Evolutionary conservation across 1,284 basidiomycete genomes (phyloP).

Genomic region (Boletellus deceptivus): DNA sequence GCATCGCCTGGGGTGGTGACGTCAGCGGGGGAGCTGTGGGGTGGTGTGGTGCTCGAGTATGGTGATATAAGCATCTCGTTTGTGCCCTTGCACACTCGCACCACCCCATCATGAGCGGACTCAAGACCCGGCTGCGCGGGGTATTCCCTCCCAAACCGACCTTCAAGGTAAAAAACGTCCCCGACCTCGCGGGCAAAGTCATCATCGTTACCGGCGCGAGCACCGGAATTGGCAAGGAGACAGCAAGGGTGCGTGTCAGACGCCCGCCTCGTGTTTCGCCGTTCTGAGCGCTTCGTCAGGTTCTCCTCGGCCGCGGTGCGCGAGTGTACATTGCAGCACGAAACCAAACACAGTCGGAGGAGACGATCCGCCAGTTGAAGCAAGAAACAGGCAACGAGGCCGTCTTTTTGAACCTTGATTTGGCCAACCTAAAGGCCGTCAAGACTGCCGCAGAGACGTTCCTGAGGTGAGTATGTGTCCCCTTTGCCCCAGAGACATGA

Average conservation of each 20-base stretch:
- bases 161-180: constrained; percentile 23
- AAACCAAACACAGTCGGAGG: constrained; percentile 40
- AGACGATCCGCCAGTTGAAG: constrained; percentile 50
- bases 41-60: too few relatives aligned
- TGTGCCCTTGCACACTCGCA: too few relatives aligned
- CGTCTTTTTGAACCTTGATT: constrained; percentile 52
- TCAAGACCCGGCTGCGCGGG: constrained; percentile 12
- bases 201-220: constrained; percentile 32
- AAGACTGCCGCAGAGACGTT: constrained; percentile 49
- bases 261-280: neutral
- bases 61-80: too few relatives aligned
- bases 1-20: too few relatives aligned
- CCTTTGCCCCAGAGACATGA: too few relatives aligned
- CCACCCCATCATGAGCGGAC: constrained; percentile 9
- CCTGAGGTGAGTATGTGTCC: constrained; percentile 25
- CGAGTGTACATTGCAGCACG: constrained; percentile 61
- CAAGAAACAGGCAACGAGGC: constrained; percentile 42
- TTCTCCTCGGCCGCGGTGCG: constrained; percentile 49
- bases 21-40: too few relatives aligned
- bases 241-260: constrained; percentile 8
- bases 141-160: constrained; percentile 12
- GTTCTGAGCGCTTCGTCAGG: constrained; percentile 23
- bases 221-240: constrained; percentile 27
- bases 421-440: constrained; percentile 51
- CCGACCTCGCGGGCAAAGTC: constrained; percentile 29